Percentiles rank a stretch among this genome's conserved stretches.
These are phyloP conservation scores for Cyanidiococcus yangmingshanensis DNA, from an alignment of 23 red algal species.

Conservation along the genomic window DNA sequence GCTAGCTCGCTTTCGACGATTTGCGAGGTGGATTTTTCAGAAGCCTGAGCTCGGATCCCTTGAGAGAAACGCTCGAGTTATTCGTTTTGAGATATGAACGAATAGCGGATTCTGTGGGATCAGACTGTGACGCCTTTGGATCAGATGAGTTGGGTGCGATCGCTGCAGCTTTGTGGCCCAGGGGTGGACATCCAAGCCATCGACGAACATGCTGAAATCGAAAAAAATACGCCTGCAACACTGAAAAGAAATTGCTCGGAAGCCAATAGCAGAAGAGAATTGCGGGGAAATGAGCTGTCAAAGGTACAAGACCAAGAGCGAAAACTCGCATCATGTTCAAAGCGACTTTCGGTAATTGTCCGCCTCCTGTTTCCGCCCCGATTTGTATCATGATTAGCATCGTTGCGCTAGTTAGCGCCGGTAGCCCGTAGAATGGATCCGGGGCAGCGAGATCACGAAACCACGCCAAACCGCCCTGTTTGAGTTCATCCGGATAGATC, in stretches of 20 bases:
- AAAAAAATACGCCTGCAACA: background rate
- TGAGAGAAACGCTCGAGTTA: background rate
- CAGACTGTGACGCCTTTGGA: background rate
- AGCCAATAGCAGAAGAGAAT: constrained; percentile 80
- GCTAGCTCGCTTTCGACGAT: background rate
- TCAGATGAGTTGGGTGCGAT: background rate
- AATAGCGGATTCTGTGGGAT: background rate
- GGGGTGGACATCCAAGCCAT: background rate
- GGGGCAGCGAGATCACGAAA: constrained; percentile 54
- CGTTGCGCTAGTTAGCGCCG: constrained; percentile 44
- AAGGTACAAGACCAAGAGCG: constrained; percentile 38
- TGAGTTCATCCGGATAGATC: constrained; percentile 36
- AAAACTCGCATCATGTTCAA: constrained; percentile 35
- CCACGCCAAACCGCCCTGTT: constrained; percentile 59
- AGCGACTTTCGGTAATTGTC: constrained; percentile 35
- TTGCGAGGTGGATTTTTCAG: background rate
- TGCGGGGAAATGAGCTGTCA: constrained; percentile 70
- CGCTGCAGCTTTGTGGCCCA: background rate
- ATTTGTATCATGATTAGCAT: constrained; percentile 64
- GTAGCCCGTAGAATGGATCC: constrained; percentile 59
- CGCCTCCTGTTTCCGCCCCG: constrained; percentile 31
- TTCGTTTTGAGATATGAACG: background rate
- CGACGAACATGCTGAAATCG: background rate
- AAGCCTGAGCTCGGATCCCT: background rate
- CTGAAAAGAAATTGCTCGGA: constrained; percentile 4